phyloP scores from a whole-genome alignment of 495 filamentous ascomycete species.

The Penicillium malachiteum region DNA sequence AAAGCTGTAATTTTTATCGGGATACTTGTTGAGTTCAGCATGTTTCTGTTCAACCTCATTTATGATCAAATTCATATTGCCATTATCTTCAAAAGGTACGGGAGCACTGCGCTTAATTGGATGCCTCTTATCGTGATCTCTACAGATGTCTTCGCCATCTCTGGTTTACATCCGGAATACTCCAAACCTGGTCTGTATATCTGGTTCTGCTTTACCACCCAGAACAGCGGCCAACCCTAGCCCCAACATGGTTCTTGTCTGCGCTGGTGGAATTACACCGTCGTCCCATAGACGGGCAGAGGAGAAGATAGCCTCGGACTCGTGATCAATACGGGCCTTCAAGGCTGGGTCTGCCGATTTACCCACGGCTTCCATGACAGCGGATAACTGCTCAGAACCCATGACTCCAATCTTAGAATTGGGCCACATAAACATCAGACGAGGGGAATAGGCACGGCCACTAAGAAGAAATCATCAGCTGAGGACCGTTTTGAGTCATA shows the following conservation, averaged over 20 bases:
- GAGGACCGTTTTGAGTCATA: not conserved
- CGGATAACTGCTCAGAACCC: slow-evolving; percentile 88
- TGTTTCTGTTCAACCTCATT: slow-evolving; percentile 9
- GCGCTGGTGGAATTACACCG: slow-evolving; percentile 85
- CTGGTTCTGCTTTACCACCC: slow-evolving; percentile 58
- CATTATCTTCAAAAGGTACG: not conserved
- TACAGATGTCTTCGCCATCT: not conserved
- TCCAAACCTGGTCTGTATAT: slow-evolving; percentile 75
- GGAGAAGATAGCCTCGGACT: slow-evolving; percentile 86
- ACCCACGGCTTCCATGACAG: slow-evolving; percentile 94
- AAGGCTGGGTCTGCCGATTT: slow-evolving; percentile 78
- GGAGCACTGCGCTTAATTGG: slow-evolving; percentile 10
- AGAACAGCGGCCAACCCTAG: slow-evolving; percentile 77
- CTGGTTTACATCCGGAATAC: slow-evolving; percentile 85
- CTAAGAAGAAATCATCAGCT: slow-evolving; percentile 35
- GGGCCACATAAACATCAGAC: slow-evolving; percentile 97
- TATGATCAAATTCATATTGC: slow-evolving; percentile 1
- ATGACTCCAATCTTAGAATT: slow-evolving; percentile 94
- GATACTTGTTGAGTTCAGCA: not conserved
- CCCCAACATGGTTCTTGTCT: slow-evolving; percentile 81
- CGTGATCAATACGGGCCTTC: slow-evolving; percentile 80
- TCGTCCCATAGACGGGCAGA: slow-evolving; percentile 94
- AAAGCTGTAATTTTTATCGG: slow-evolving; percentile 10
- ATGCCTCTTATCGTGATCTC: slow-evolving; percentile 4
- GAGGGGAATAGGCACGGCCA: slow-evolving; percentile 88